Conservation (phyloP, 768 basidiomycete genomes). For the Hysterangium stoloniferum region DNA sequence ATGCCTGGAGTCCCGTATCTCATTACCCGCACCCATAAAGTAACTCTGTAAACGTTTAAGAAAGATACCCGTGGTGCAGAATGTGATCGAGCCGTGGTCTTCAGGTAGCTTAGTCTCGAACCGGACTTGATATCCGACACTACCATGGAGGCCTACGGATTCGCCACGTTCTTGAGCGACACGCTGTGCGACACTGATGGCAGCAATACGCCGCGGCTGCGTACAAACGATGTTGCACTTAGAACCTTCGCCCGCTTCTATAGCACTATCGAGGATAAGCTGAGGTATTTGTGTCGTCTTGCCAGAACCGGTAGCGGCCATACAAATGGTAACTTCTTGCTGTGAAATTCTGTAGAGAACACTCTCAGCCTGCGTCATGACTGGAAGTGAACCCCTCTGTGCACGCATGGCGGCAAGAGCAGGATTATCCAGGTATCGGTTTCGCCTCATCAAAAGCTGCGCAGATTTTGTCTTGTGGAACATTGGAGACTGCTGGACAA, state of each 20-base stretch:
- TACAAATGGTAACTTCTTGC: conserved; percentile 82
- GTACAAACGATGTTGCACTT: conserved; percentile 88
- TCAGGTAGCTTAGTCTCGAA: conserved; percentile 79
- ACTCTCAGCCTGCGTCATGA: conserved; percentile 58
- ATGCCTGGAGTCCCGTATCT: conserved; percentile 32
- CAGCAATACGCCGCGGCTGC: conserved; percentile 86
- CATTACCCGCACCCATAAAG: conserved; percentile 37
- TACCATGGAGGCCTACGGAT: conserved; percentile 43
- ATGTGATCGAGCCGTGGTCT: conserved; percentile 78
- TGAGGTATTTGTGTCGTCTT: conserved; percentile 96
- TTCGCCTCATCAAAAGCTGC: conserved; percentile 42
- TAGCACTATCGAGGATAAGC: conserved; percentile 79
- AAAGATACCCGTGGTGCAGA: conserved; percentile 90
- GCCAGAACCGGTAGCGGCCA: conserved; percentile 87
- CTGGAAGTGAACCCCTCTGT: conserved; percentile 63
- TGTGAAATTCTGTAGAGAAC: conserved; percentile 60
- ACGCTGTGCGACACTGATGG: conserved; percentile 85
- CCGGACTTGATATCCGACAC: conserved; percentile 87
- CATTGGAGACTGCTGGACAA: conserved; percentile 1
- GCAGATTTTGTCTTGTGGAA: conserved; percentile 47
- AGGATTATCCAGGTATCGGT: conserved; percentile 56
- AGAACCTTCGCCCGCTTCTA: conserved; percentile 70
- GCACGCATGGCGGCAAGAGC: conserved; percentile 56
- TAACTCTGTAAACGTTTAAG: conserved; percentile 67
- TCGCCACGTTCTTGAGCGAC: conserved; percentile 86